Base-by-base conservation (phyloP, 805 yeast species). In the Wickerhamiella siamensis region DNA sequence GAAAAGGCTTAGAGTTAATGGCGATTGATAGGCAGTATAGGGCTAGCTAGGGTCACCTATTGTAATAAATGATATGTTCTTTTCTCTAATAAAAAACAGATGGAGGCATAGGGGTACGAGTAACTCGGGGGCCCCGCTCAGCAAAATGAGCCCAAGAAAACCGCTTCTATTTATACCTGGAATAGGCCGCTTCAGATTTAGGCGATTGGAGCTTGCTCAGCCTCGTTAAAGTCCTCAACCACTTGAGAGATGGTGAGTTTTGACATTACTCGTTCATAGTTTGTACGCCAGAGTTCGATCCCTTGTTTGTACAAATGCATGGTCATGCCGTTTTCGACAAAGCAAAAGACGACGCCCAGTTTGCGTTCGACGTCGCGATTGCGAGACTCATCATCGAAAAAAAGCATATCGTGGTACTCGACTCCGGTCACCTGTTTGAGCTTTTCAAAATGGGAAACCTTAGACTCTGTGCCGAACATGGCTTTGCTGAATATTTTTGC, bases 321-420 rank as follows among this genome's bases (percentile, higher is more conserved):
- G 2, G 46, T 43, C 31, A 53, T 36, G 34, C 77, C 79, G 51
- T 76, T 72, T 5, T 64, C 64, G 6, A 84, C 71, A 53, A 75
- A 71, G 14, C 74, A 72, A 58, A 84, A 84, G 40, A 72, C 69
- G 21, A 83, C 83, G 3, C 86, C 86, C 14, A 80, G 66, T 19
- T 58, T 51, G 4, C 57, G 51, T 52, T 74, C 79, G 3, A 84
- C 94, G 50, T 84, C 95, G 46, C 62, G 69, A 54, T 84, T 84
- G 48, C 95, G 67, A 42, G 61, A 52, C 58, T 84, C 95, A 57
- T 84, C 95, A 55, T 84, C 95, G 52, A 74, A 84, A 43, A 81
- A 62, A n/a, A 69, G 58, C 63, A 82, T 68, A 32, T 77, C 77
- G 4, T 59, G 48, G 32, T 54, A 67, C 19, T 64, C 64, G 8